Evolutionary conservation across 2,329 filamentous ascomycete species (phyloP), one percentile per base, ranked within the genome.

Genomic region (Fusarium penzigii): DNA sequence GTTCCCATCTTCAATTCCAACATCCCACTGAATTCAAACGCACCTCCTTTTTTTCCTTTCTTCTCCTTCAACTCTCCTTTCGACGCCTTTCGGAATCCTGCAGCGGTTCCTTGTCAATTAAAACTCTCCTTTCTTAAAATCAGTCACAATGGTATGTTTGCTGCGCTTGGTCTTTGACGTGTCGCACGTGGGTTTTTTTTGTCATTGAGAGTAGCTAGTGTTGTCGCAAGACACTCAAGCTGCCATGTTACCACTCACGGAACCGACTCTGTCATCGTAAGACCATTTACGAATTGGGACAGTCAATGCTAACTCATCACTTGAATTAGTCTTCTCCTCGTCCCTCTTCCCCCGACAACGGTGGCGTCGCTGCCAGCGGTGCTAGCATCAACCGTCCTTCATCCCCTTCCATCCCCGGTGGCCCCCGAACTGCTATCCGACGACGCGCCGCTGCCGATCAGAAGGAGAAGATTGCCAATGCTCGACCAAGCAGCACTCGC

Each of bases 391-490:
- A 83, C 68, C 90, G 93, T 61, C 87, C 90, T 51, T 88, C 90
- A 29, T 96, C 93, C 45, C 92, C 93, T 56, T 87, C 90, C 67
- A 88, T 92, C 58, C 94, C 94, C 25, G 94, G 94, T 62, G 94
- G 94, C 65, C 92, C 94, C 68, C 92, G 94, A 72, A 96, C 93
- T 63, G 93, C 92, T 57, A 95, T 99, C 77, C 87, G 94, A 74
- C 88, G 94, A 73, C 91, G 94, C 72, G 93, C 94, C 41, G 94
- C 94, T 29, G 93, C 93, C 67, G 94, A 97, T 74, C 90, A 96
- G 78, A 96, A 96, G 76, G 94, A 97, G 78, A 94, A 95, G 78
- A 85, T 93, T 66, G 92, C 93, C 69, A 99, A 96, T 88, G 89
- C 85, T 62, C 84, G 94, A 65, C 94, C 94, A 46, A 90, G 87